Evolutionary conservation across 1,139 yeast species (phyloP).

Genomic region (Cylindricascospora bacillispora): DNA sequence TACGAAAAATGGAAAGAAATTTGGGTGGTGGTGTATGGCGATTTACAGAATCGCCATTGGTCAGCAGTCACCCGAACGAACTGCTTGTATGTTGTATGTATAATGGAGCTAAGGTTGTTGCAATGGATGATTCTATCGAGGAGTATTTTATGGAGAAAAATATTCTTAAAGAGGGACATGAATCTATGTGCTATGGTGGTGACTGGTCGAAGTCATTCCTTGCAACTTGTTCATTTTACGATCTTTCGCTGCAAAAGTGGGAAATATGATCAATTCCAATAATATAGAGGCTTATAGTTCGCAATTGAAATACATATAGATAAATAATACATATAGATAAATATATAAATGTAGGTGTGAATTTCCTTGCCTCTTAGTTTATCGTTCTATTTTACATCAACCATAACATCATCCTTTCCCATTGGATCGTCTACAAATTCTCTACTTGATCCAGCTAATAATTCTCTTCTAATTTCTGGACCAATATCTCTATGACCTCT

Average conservation of each 20-base stretch:
- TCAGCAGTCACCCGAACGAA: constrained; percentile 25
- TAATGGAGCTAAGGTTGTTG: constrained; percentile 71
- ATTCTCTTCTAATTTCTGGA: constrained; percentile 88
- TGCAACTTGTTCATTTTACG: constrained; percentile 86
- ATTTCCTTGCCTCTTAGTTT: background rate
- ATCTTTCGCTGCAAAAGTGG: constrained; percentile 71
- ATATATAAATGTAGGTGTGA: constrained; percentile 11
- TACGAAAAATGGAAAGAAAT: constrained; percentile 29
- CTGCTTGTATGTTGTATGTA: constrained; percentile 87
- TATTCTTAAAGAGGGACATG: constrained; percentile 59
- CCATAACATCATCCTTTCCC: constrained; percentile 21
- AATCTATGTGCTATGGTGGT: constrained; percentile 92
- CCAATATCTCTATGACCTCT: constrained; percentile 83
- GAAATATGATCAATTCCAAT: constrained; percentile 3
- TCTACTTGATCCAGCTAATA: constrained; percentile 64
- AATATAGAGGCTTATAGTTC: too few species aligned
- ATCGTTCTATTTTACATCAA: constrained; percentile 16
- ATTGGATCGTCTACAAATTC: constrained; percentile 22
- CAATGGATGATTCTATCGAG: constrained; percentile 19
- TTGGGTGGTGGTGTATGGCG: constrained; percentile 97
- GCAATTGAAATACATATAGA: too few species aligned
- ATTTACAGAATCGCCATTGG: constrained; percentile 49
- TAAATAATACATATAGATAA: constrained; percentile 2
- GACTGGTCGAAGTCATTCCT: constrained; percentile 58
- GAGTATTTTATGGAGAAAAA: constrained; percentile 27